Evolutionary conservation across 805 yeast species (phyloP), one percentile per base, ranked within the genome.

Genomic region (Wickerhamomyces chambardii): DNA sequence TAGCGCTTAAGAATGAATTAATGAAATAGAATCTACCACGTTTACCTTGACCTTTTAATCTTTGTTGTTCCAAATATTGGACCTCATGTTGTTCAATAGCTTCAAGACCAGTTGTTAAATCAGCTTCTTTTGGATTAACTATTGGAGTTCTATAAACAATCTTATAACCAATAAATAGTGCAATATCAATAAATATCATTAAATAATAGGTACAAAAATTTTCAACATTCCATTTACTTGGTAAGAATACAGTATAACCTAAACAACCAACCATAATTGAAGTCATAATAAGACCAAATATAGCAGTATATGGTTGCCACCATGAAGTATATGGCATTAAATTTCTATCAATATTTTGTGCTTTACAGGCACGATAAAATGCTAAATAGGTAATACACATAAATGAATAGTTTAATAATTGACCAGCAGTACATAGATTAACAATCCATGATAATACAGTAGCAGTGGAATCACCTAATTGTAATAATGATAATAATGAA

Each of bases 161-260:
- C 46, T 77, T 77, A 64, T 79, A 73, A 26, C 51, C 58, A 9
- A 70, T 16, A 42, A 57, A 76, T 7, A 73, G 56, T 3, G 45
- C 64, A 24, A 75, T 50, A 35, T 65, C 67, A 31, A 76, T 46
- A 36, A 83, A 78, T 9, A 81, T 65, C 86, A 83, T 82, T 45
- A 85, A 63, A 52, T 85, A 85, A 47, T 70, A 73, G 53, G 75
- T 81, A 47, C 83, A 63, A 58, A 85, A 84, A 18, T 67, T 61
- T 42, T 74, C 67, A 18, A 68, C 66, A n/a, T 64, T 53, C 86
- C 90, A 84, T 33, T 59, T 47, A 12, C 81, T 84, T n/a, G 80
- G 78, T 42, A 79, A 55, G 58, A 85, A 84, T 1, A 75, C 80
- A 4, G 75, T 62, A 59, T 82, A 85, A 8, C 95, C 95, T 36